Evolutionary conservation across 306 rosid genomes (phyloP).

Genomic region (Casuarina cunninghamiana): DNA sequence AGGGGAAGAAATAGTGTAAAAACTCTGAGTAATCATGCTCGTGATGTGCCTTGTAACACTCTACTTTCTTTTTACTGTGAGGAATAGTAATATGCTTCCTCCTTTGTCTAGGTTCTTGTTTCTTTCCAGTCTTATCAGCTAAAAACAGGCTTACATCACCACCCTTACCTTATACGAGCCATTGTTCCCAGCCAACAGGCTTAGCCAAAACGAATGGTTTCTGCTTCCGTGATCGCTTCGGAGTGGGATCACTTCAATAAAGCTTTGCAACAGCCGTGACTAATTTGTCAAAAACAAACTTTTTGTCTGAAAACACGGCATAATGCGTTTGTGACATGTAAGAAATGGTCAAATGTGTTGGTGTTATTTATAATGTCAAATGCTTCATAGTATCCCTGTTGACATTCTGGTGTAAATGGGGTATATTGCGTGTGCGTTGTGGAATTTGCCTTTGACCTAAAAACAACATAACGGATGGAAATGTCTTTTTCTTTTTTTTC

Average conservation of each 20-base stretch:
- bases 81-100: too few relatives aligned
- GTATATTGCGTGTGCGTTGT: neutral
- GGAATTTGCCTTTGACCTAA: neutral
- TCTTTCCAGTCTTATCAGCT: too few relatives aligned
- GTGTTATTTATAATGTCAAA: neutral
- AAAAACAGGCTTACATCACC: too few relatives aligned
- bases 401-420: neutral
- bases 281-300: neutral
- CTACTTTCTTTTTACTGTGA: too few relatives aligned
- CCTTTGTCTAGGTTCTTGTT: too few relatives aligned
- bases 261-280: neutral
- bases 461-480: too few relatives aligned
- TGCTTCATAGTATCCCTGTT: neutral
- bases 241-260: neutral
- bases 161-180: too few relatives aligned
- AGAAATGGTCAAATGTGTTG: constrained; percentile 5
- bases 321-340: neutral
- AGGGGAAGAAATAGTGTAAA: neutral
- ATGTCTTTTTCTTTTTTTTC: too few relatives aligned
- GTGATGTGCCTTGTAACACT: too few relatives aligned
- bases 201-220: too few relatives aligned
- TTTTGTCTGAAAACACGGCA: neutral
- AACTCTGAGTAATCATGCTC: too few relatives aligned
- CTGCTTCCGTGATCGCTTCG: neutral
- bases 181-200: too few relatives aligned